Base-by-base conservation (phyloP, 192 early-diverging fungal species). In the Chytriomyces confervae region DNA sequence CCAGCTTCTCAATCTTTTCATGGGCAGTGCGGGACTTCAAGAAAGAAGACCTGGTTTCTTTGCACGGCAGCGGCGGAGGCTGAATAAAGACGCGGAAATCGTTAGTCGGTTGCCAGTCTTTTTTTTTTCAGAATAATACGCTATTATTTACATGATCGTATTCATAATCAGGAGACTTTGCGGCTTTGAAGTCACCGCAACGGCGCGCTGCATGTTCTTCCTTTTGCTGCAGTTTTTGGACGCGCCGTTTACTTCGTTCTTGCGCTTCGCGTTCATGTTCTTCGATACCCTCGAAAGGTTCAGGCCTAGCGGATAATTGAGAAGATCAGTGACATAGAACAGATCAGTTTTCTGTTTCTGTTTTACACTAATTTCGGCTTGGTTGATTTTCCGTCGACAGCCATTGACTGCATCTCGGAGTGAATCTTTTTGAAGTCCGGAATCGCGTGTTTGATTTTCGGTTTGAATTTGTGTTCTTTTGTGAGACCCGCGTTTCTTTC, bases 251-350 rank as follows among this genome's bases (percentile, higher is more conserved):
- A 10, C 44, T 74, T 36, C 50, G 61, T 48, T 74, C 43, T 46
- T 46, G 23, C 11, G 72, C 72, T 23, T 63, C 46, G 11, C 46
- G 13, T 63, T 62, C 49, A 62, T 78, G 77, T 23, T 62, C 57
- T 70, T 71, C 66, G 46, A 78, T 16, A 24, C 77, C 77, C 60
- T 27, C 29, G 47, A 78, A 78, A 7, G 77, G 77, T 20, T 70
- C 60, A 6, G 61, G 6, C 9, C 77, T 78, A 57, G 16, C 27
- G 5, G 11, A 36, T 13, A 18, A 51, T 36, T 18, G n/a, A 24
- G n/a, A 60, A 16, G 70, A 43, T 8, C 20, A 60, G 20, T 53
- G 70, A 69, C 2, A 69, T 51, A 5, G 11, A 20, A 20, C 47
- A 18, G 65, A 9, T 18, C 50, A 18, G 27, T 51, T 16, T 18